Percentiles rank a stretch among this genome's conserved stretches.
phyloP scores from a whole-genome alignment of 192 early-diverging fungal genomes.

The Backusella parvicylindrica region DNA sequence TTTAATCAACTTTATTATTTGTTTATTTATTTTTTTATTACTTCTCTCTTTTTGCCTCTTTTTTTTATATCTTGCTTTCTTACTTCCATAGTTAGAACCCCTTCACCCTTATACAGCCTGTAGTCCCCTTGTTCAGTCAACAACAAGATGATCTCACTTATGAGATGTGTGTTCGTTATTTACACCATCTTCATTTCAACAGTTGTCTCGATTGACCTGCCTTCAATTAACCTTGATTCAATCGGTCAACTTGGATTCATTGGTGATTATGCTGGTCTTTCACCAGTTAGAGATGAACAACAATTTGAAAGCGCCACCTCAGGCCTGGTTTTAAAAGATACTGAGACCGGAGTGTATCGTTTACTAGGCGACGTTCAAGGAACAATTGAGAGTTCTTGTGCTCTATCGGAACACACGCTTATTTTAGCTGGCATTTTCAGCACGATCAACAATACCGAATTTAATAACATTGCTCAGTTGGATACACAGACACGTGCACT shows the following conservation, averaged over 20 bases:
- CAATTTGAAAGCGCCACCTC: slow-evolving; percentile 11
- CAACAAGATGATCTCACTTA: neutral
- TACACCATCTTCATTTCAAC: neutral
- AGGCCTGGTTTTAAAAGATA: neutral
- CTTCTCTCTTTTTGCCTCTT: neutral
- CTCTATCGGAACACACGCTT: neutral
- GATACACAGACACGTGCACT: slow-evolving; percentile 10
- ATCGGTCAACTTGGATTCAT: slow-evolving; percentile 23
- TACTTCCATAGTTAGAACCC: neutral
- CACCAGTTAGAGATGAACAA: neutral
- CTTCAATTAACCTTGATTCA: slow-evolving; percentile 7
- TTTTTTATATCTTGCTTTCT: neutral
- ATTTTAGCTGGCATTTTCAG: slow-evolving; percentile 31
- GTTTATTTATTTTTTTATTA: neutral
- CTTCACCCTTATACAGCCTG: neutral
- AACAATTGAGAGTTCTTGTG: slow-evolving; percentile 18
- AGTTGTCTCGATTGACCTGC: neutral
- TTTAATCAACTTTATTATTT: neutral
- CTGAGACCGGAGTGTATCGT: neutral
- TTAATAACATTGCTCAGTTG: slow-evolving; percentile 25
- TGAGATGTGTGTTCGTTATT: neutral
- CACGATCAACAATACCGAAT: neutral
- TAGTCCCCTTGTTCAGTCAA: neutral
- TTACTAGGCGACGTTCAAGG: slow-evolving; percentile 16
- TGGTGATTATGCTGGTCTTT: slow-evolving; percentile 31